phyloP scores from a whole-genome alignment of 2,329 filamentous ascomycete species.

The Trichoderma atrobrunneum region DNA sequence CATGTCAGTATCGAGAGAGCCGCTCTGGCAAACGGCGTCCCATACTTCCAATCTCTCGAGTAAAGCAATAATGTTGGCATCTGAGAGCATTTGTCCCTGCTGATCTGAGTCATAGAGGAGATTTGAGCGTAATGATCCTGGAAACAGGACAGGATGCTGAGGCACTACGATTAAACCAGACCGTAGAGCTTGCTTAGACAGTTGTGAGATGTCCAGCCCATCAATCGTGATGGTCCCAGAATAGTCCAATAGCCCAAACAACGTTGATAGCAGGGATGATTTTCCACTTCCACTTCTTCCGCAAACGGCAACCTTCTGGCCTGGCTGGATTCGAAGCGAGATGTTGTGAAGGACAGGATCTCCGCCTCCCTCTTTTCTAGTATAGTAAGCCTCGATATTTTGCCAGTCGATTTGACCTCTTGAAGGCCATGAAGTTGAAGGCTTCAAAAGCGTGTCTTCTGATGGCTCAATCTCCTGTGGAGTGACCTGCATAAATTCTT shows the following conservation, averaged over 20 bases:
- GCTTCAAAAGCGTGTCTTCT: slow-evolving; percentile 18
- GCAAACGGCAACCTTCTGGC: slow-evolving; percentile 34
- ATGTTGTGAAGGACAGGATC: slow-evolving; percentile 25
- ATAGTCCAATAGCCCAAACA: slow-evolving; percentile 39
- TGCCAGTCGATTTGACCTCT: slow-evolving; percentile 28
- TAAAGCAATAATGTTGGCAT: neutral
- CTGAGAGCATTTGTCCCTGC: slow-evolving; percentile 38
- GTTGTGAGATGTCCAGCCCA: slow-evolving; percentile 33
- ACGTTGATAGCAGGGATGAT: slow-evolving; percentile 37
- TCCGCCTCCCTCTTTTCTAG: neutral
- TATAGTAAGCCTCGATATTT: slow-evolving; percentile 17
- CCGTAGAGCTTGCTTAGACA: slow-evolving; percentile 42
- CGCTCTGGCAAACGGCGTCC: slow-evolving; percentile 7
- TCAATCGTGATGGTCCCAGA: slow-evolving; percentile 41
- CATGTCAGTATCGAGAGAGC: slow-evolving; percentile 23
- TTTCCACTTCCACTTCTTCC: slow-evolving; percentile 31
- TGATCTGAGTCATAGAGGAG: neutral
- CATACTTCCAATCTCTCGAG: slow-evolving; percentile 21
- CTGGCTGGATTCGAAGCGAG: slow-evolving; percentile 27
- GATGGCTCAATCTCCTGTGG: slow-evolving; percentile 21
- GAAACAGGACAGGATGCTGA: slow-evolving; percentile 47
- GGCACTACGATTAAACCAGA: slow-evolving; percentile 46
- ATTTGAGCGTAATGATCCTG: slow-evolving; percentile 39
- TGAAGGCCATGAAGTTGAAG: slow-evolving; percentile 28
- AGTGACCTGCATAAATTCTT: slow-evolving; percentile 27